Percentiles rank a stretch among this genome's conserved stretches.
Evolutionary conservation across 345 rosid species (phyloP).

Genomic region (Ailanthus altissimus): DNA sequence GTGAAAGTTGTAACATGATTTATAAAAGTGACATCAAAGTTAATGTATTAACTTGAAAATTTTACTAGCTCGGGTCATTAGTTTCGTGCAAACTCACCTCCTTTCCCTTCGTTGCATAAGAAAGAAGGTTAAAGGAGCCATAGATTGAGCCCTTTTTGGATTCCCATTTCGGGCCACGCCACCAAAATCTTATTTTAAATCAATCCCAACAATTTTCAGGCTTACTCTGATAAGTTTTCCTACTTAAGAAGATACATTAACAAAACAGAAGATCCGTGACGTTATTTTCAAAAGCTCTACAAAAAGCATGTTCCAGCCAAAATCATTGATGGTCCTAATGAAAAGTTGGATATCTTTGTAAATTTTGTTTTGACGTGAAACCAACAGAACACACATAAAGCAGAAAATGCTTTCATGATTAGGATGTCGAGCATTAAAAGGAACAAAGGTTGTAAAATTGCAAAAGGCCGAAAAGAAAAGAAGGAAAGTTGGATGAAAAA

Average conservation of each 20-base stretch:
- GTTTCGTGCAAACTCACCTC: too few relatives aligned
- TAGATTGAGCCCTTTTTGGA: too few relatives aligned
- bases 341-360: background rate
- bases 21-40: background rate
- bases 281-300: background rate
- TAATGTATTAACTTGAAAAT: too few relatives aligned
- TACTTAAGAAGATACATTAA: too few relatives aligned
- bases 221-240: too few relatives aligned
- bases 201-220: too few relatives aligned
- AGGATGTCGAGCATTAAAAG: background rate
- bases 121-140: too few relatives aligned
- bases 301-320: background rate
- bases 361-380: background rate
- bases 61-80: too few relatives aligned
- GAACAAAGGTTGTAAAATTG: background rate
- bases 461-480: background rate
- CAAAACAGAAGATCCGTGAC: background rate
- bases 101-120: too few relatives aligned
- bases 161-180: too few relatives aligned
- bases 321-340: background rate
- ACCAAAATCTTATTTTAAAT: too few relatives aligned
- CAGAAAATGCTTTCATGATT: background rate
- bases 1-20: background rate
- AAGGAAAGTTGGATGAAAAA: background rate
- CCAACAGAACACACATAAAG: background rate